phyloP scores from a whole-genome alignment of 106 monocot genomes.

The Dioscorea zingiberensis region DNA sequence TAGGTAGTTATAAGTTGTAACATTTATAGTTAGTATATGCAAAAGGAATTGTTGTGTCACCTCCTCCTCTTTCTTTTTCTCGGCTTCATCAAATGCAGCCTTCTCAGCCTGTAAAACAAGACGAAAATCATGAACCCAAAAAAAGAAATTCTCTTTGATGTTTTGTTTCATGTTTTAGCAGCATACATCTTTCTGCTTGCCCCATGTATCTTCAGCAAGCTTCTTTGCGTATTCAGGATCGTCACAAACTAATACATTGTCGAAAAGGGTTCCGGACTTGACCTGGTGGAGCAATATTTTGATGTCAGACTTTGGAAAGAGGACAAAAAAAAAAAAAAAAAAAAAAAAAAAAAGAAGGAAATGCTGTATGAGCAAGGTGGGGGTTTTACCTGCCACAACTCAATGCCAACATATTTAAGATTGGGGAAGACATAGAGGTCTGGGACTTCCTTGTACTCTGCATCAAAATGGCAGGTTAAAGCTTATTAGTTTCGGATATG shows the following conservation, averaged over 20 bases:
- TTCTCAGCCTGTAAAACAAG: constrained; percentile 35
- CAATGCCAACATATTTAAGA: constrained; percentile 68
- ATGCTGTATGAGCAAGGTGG: too few relatives aligned
- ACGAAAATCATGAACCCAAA: not conserved
- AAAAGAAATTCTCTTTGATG: too few relatives aligned
- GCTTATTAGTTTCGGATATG: not conserved
- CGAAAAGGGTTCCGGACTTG: constrained; percentile 73
- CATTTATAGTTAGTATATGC: not conserved
- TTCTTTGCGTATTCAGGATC: constrained; percentile 88
- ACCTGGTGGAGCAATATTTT: too few relatives aligned
- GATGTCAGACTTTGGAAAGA: too few relatives aligned
- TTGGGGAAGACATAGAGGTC: constrained; percentile 58
- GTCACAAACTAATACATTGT: constrained; percentile 73
- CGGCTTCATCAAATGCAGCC: constrained; percentile 8
- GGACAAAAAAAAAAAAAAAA: too few relatives aligned
- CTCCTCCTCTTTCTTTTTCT: constrained; percentile 12
- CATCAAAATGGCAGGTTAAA: not conserved
- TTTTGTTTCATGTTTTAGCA: too few relatives aligned
- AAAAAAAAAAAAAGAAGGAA: too few relatives aligned
- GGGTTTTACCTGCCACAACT: constrained; percentile 61
- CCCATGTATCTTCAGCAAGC: constrained; percentile 74
- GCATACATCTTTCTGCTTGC: constrained; percentile 49
- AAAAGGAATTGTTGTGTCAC: not conserved
- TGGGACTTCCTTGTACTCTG: constrained; percentile 81
- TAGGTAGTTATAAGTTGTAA: too few relatives aligned